Base-by-base conservation (phyloP, 2,329 filamentous ascomycete genomes). In the Neurospora sp. region DNA sequence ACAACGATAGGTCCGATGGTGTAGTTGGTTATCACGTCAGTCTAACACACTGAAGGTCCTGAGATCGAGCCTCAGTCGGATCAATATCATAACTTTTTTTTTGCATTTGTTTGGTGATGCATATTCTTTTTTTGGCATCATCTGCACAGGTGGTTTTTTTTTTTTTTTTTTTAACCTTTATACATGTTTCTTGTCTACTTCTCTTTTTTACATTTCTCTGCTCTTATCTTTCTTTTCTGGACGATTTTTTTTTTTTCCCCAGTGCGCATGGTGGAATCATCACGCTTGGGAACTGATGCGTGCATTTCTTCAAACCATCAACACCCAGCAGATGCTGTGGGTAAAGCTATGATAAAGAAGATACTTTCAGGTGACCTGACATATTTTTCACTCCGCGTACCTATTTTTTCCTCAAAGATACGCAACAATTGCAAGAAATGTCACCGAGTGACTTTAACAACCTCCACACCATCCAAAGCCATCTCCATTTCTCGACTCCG, bases 21-120 rank as follows among this genome's bases (percentile, higher is more conserved):
- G 77, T 78, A 78, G 81, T 82, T 82, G 81, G 80, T 82, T 82
- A 82, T 82, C 81, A 82, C 81, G 78, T 82, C 80, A 82, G 81
- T 82, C 80, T 82, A 83, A 83, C 80, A 78, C 76, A 76, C 75
- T 77, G 75, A 78, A 78, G 76, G 76, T 77, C 75, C 73, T 71
- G 74, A 74, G 76, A 75, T 77, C 76, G 69, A 77, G 68, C 75
- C 75, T 73, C 74, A 72, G 72, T 74, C 71, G 73, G 66, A 75
- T 75, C 73, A 74, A 33, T 62, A 62, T 62, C 23, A 33, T 1
- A 9, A 33, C 0, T 9, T 33, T 62, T 28, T 3, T 23, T 23
- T 62, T 17, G 23, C 13, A 15, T 6, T 62, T 62, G 23, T 33
- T 17, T 10, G 13, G 11, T 17, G 52, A 62, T 62, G 52, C 23